These are phyloP conservation scores for Linanthus parryae DNA, from an alignment of 148 eudicot species.

Conservation along the genomic window DNA sequence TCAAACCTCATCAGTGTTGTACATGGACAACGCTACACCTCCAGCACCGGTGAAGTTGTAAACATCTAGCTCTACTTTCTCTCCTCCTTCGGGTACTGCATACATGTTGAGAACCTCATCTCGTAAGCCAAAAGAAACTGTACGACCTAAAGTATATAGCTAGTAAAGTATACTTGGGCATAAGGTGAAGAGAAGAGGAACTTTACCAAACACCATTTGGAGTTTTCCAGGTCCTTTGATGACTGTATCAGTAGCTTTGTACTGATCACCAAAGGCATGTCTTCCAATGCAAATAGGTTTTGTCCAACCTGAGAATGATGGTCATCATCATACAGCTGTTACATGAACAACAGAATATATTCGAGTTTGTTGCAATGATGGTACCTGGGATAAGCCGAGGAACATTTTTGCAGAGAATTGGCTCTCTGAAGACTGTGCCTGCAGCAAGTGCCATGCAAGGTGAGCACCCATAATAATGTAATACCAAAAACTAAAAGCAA, in stretches of 20 bases:
- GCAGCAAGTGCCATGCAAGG: slow-evolving; percentile 9
- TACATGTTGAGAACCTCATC: slow-evolving; percentile 1
- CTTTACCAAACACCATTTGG: slow-evolving; percentile 61
- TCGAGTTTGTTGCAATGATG: too few relatives aligned
- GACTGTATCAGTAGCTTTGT: slow-evolving; percentile 66
- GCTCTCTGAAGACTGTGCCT: slow-evolving; percentile 82
- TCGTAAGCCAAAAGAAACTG: neutral
- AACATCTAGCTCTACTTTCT: slow-evolving; percentile 55
- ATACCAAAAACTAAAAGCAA: too few relatives aligned
- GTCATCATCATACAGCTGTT: neutral
- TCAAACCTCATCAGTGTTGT: slow-evolving; percentile 70
- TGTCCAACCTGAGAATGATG: slow-evolving; percentile 49
- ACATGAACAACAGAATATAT: neutral
- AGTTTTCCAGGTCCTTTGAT: slow-evolving; percentile 70
- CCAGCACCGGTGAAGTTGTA: slow-evolving; percentile 61
- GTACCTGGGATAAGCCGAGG: slow-evolving; percentile 64
- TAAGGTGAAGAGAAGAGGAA: neutral
- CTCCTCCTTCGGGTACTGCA: slow-evolving; percentile 65
- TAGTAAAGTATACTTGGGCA: neutral
- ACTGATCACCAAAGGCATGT: slow-evolving; percentile 81
- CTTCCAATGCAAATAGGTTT: slow-evolving; percentile 81
- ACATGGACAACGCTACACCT: slow-evolving; percentile 69
- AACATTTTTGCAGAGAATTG: slow-evolving; percentile 64
- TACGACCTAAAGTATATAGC: neutral
- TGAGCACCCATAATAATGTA: slow-evolving; percentile 5